These are phyloP conservation scores for Pachyrhizus erosus DNA, from an alignment of 306 rosid species.

Conservation along the genomic window DNA sequence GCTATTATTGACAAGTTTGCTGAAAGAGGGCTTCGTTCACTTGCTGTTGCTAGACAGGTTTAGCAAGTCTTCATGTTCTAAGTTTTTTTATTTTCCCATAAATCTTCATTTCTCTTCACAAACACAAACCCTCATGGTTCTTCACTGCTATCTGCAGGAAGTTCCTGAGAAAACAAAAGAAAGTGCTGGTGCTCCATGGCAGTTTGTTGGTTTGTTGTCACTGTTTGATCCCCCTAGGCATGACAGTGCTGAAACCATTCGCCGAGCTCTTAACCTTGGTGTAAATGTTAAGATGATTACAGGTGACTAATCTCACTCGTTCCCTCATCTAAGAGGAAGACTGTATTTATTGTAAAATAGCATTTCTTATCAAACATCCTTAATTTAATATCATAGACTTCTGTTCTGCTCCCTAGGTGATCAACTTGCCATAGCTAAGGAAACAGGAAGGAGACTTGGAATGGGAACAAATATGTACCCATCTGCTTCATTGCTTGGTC, in stretches of 20 bases:
- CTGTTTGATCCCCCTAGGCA: constrained; percentile 97
- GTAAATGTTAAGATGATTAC: constrained; percentile 99
- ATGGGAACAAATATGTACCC: constrained; percentile 99
- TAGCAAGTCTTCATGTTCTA: constrained; percentile 6
- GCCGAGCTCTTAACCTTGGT: constrained; percentile 91
- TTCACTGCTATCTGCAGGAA: constrained; percentile 55
- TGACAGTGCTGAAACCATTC: constrained; percentile 97
- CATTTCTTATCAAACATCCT: not conserved
- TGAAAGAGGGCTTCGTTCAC: constrained; percentile 95
- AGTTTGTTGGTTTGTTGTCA: constrained; percentile 88
- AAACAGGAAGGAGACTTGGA: constrained; percentile 96
- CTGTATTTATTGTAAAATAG: not conserved
- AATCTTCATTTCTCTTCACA: not conserved
- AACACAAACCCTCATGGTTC: not conserved
- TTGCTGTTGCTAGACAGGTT: constrained; percentile 97
- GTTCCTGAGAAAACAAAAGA: constrained; percentile 86
- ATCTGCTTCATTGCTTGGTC: constrained; percentile 90
- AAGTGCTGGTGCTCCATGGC: constrained; percentile 91
- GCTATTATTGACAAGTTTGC: constrained; percentile 88
- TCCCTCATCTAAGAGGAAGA: not conserved
- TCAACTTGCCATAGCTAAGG: constrained; percentile 98
- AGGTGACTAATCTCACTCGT: constrained; percentile 53
- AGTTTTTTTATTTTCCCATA: not conserved
- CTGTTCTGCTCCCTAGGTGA: constrained; percentile 64
- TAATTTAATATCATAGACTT: constrained; percentile 19